These are phyloP conservation scores for Phytophthora chlamydospora DNA, from an alignment of 352 stramenopile species.

Conservation along the genomic window DNA sequence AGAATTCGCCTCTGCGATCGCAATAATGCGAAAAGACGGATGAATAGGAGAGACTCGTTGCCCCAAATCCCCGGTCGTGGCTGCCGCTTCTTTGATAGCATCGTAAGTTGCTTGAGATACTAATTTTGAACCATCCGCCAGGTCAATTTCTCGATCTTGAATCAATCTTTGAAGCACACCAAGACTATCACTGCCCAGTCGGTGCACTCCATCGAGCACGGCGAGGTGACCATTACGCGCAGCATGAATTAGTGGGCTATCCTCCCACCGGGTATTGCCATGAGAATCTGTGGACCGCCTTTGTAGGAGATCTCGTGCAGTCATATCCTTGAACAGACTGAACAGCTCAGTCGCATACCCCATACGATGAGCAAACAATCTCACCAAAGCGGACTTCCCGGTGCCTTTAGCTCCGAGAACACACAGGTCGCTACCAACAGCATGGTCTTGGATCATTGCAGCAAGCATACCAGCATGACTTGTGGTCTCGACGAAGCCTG, in stretches of 20 bases:
- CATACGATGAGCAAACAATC: constrained; percentile 70
- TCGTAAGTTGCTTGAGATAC: constrained; percentile 65
- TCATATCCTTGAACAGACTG: constrained; percentile 95
- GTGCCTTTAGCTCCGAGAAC: constrained; percentile 84
- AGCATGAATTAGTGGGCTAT: constrained; percentile 92
- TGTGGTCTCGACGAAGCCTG: constrained; percentile 67
- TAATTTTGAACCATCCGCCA: constrained; percentile 91
- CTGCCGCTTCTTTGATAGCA: constrained; percentile 33
- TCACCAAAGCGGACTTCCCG: constrained; percentile 79
- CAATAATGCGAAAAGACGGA: constrained; percentile 90
- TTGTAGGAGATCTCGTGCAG: constrained; percentile 91
- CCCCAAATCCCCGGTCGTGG: constrained; percentile 15
- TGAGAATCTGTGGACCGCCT: constrained; percentile 83
- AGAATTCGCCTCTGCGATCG: constrained; percentile 73
- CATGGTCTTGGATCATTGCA: constrained; percentile 84
- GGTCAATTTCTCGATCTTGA: constrained; percentile 87
- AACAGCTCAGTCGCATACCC: constrained; percentile 92
- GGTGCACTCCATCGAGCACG: constrained; percentile 95
- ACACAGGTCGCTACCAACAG: constrained; percentile 77
- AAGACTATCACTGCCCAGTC: constrained; percentile 90
- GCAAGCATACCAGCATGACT: constrained; percentile 54
- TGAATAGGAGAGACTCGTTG: constrained; percentile 74
- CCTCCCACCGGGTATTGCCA: constrained; percentile 93
- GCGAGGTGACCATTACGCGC: constrained; percentile 83
- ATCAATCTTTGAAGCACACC: constrained; percentile 88